Percentiles rank a stretch among this genome's conserved stretches.
phyloP scores from a whole-genome alignment of 768 basidiomycete genomes.

The Arthromyces matolae region DNA sequence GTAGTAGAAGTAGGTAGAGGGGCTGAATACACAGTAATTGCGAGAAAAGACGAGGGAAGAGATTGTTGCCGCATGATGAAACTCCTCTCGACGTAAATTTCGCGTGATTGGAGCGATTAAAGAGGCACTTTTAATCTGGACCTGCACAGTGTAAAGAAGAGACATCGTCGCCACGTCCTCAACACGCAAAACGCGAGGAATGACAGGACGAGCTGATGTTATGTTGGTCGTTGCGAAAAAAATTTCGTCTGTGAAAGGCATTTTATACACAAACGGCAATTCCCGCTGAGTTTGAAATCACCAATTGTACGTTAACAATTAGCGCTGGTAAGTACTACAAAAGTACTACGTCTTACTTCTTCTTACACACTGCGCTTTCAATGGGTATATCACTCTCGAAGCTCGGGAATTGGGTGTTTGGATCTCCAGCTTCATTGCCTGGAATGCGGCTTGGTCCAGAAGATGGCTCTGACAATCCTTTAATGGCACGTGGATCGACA shows the following conservation, averaged over 20 bases:
- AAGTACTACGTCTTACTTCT: too few relatives aligned
- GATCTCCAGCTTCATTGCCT: constrained; percentile 39
- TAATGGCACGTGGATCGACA: constrained; percentile 53
- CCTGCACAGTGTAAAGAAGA: constrained; percentile 38
- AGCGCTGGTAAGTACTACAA: too few relatives aligned
- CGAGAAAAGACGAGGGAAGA: not conserved
- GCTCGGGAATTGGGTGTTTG: constrained; percentile 28
- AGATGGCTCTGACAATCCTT: constrained; percentile 44
- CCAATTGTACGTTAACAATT: too few relatives aligned
- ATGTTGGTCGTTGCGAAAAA: constrained; percentile 36
- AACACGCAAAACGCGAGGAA: constrained; percentile 64
- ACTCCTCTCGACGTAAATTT: constrained; percentile 70
- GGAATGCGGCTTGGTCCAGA: constrained; percentile 62
- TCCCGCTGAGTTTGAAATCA: constrained; percentile 16
- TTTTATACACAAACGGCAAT: constrained; percentile 15
- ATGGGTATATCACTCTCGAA: constrained; percentile 25
- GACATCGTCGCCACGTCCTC: constrained; percentile 38
- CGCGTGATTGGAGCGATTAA: constrained; percentile 84
- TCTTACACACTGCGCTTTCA: too few relatives aligned
- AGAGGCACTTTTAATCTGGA: constrained; percentile 55
- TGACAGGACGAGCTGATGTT: constrained; percentile 41
- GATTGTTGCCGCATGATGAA: constrained; percentile 75
- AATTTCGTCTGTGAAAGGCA: not conserved
- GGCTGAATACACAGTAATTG: not conserved
- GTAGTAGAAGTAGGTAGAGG: too few relatives aligned